Percentiles rank a stretch among this genome's conserved stretches.
phyloP scores from a whole-genome alignment of 2,329 filamentous ascomycete species.

The Aspergillus cejpii region DNA sequence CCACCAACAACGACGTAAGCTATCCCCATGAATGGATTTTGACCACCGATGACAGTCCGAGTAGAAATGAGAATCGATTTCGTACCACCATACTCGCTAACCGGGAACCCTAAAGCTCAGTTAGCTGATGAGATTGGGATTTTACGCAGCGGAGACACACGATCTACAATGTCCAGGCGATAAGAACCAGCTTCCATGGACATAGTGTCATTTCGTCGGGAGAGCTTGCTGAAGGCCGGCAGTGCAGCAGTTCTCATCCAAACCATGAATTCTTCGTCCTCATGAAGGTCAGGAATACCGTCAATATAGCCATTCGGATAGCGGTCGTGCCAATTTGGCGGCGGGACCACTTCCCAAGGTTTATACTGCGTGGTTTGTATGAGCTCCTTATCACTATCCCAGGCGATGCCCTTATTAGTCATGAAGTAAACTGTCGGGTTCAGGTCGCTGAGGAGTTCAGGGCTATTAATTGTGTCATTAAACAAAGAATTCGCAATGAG shows the following conservation, averaged over 20 bases:
- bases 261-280: slow-evolving; percentile 83
- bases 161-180: slow-evolving; percentile 65
- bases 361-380: slow-evolving; percentile 67
- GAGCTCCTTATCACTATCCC: slow-evolving; percentile 72
- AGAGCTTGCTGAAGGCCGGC: slow-evolving; percentile 90
- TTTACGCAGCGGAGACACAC: slow-evolving; percentile 49
- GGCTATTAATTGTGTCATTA: slow-evolving; percentile 78
- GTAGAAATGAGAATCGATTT: slow-evolving; percentile 89
- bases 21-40: slow-evolving; percentile 92
- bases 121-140: slow-evolving; percentile 10
- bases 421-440: slow-evolving; percentile 61
- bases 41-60: slow-evolving; percentile 85
- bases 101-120: slow-evolving; percentile 63
- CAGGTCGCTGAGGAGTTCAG: slow-evolving; percentile 50
- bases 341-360: slow-evolving; percentile 62
- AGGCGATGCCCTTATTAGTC: slow-evolving; percentile 73
- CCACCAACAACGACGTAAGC: slow-evolving; percentile 92
- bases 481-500: slow-evolving; percentile 95
- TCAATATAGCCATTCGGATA: slow-evolving; percentile 66
- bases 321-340: slow-evolving; percentile 72
- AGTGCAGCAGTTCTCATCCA: slow-evolving; percentile 98
- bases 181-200: slow-evolving; percentile 67
- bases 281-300: slow-evolving; percentile 62
- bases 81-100: slow-evolving; percentile 70
- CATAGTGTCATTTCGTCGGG: slow-evolving; percentile 68